Percentiles rank a stretch among this genome's conserved stretches.
These are phyloP conservation scores for Puccinia hordei DNA, from an alignment of 1,284 basidiomycete species.

Conservation along the genomic window DNA sequence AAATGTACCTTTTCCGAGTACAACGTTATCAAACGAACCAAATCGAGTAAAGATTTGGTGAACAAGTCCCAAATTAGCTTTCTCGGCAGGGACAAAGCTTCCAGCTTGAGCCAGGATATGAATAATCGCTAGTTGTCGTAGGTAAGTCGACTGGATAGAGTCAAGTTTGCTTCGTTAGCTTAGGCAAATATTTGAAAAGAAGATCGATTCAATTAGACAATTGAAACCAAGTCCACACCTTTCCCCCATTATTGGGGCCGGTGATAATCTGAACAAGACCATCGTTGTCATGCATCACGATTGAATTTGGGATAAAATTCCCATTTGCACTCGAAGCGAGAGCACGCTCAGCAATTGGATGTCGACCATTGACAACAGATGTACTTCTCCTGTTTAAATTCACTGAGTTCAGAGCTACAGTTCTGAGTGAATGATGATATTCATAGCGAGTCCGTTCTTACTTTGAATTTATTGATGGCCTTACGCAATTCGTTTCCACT, in stretches of 20 bases:
- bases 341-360: conserved; percentile 45
- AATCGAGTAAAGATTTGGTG: conserved; percentile 90
- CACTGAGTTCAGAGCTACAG: not conserved
- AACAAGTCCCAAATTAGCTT: conserved; percentile 77
- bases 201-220: not conserved
- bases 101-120: conserved; percentile 88
- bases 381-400: conserved; percentile 26
- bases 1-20: conserved; percentile 87
- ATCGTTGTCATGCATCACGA: conserved; percentile 34
- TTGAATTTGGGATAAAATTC: conserved; percentile 42
- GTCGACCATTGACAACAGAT: conserved; percentile 30
- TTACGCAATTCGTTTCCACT: conserved; percentile 33
- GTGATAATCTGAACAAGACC: conserved; percentile 46
- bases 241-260: conserved; percentile 49
- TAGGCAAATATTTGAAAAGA: not conserved
- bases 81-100: conserved; percentile 84
- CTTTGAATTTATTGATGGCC: conserved; percentile 32
- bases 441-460: not conserved
- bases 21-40: conserved; percentile 94
- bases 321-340: conserved; percentile 30
- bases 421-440: not conserved
- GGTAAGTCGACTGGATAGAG: conserved; percentile 77
- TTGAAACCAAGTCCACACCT: conserved; percentile 14
- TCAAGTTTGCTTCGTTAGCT: conserved; percentile 34
- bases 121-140: conserved; percentile 88